Base-by-base conservation (phyloP, 2,329 filamentous ascomycete species). In the Trichoderma sp. region DNA sequence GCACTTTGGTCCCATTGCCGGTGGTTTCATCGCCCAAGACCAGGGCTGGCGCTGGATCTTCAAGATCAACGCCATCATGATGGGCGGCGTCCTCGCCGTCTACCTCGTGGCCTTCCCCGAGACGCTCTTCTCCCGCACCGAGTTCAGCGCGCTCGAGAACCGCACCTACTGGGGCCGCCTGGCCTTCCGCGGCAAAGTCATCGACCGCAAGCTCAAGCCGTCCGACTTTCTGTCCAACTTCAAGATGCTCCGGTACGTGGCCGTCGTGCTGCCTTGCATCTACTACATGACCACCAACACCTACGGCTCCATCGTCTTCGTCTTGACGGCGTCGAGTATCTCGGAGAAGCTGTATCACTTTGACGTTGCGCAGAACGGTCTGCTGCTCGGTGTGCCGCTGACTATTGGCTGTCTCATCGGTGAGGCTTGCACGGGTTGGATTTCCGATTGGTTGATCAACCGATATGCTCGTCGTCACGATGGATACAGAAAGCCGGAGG, bases 401-500 rank as follows among this genome's bases (percentile, higher is more conserved):
- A 68, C 66, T 3, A 26, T 68, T 9, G 66, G 66, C 36, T 68
- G 66, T 15, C 12, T 68, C 26, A 68, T 68, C 13, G 66, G 66
- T 28, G 66, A 68, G 66, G 26, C 55, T 20, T 68, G 66, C 55
- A 68, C 66, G n/a, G 66, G 66, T 1, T 68, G 66, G 66, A 68
- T 68, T 55, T 68, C 66, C 9, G 66, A 68, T n/a, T 68, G 66
- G 66, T 28, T 68, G 20, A 68, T 68, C 28, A 68, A 68, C 36
- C 66, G 66, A 5, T 68, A 68, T 26, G 66, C 66, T 11, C 66
- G 66, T n/a, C 66, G 66, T 9, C 66, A 68, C 2, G 66, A 68
- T 12, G 66, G 66, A 1, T 68, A 68, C 28, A 57, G 66, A 26
- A 61, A 68, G n/a, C 55, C 66, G 1, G 66, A 68, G 55, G 53